These are phyloP conservation scores for Rozella allomycis DNA, from an alignment of 371 early-diverging fungal genomes.

Conservation along the genomic window DNA sequence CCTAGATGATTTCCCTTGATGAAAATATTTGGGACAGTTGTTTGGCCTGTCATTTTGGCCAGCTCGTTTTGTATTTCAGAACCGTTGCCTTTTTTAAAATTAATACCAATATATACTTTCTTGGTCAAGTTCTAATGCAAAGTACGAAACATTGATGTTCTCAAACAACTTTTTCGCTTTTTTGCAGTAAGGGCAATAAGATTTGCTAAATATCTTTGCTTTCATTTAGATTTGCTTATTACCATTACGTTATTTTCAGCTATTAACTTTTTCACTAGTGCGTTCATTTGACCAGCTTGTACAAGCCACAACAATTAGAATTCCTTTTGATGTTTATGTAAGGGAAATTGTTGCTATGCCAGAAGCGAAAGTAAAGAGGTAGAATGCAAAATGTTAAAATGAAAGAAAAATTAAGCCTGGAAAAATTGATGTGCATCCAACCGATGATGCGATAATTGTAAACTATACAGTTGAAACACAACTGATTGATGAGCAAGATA, in stretches of 20 bases:
- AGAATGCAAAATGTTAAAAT: too few species aligned
- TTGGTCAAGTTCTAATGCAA: conserved; percentile 34
- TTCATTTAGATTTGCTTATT: too few species aligned
- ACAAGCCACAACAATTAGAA: too few species aligned
- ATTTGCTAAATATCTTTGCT: conserved; percentile 69
- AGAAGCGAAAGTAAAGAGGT: too few species aligned
- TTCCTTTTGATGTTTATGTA: too few species aligned
- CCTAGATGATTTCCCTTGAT: conserved; percentile 55
- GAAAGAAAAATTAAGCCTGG: conserved; percentile 23
- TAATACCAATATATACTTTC: conserved; percentile 1
- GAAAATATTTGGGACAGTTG: conserved; percentile 80
- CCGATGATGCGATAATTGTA: conserved; percentile 20
- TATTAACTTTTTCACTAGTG: too few species aligned
- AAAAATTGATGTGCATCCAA: conserved; percentile 21
- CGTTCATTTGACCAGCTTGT: too few species aligned
- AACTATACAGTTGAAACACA: conserved; percentile 18
- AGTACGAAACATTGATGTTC: conserved; percentile 19
- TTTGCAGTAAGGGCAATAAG: conserved; percentile 61
- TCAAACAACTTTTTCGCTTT: conserved; percentile 41
- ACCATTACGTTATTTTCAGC: too few species aligned
- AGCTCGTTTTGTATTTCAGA: conserved; percentile 49
- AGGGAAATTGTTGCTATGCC: too few species aligned
- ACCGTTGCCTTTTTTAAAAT: conserved; percentile 30
- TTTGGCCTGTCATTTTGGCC: conserved; percentile 42
- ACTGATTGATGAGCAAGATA: conserved; percentile 13